Conservation (phyloP, 768 basidiomycete species). For the Xanthoconium stramineum region DNA sequence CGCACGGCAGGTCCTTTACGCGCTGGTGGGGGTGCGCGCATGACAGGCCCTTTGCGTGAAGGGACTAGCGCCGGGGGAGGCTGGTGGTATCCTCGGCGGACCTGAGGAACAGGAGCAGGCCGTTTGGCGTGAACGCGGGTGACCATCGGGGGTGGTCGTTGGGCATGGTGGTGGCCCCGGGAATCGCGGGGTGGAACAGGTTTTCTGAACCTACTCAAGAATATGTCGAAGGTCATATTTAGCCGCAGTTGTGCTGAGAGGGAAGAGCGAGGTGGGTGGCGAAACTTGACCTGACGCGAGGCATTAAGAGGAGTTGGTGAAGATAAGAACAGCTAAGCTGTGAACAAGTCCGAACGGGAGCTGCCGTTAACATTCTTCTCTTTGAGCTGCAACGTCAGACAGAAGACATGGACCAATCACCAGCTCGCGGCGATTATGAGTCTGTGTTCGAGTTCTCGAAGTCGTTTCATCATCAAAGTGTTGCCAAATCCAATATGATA, state of each 20-base stretch:
- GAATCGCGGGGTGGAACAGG: conserved; percentile 13
- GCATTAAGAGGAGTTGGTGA: conserved; percentile 26
- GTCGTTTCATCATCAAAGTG: conserved; percentile 29
- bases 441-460: conserved; percentile 27
- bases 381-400: conserved; percentile 25
- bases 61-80: conserved; percentile 3
- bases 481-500: conserved; percentile 18
- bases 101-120: conserved; percentile 13
- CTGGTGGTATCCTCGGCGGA: conserved; percentile 19
- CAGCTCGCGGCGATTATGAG: conserved; percentile 24
- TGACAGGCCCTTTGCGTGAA: conserved; percentile 18
- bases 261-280: conserved; percentile 8
- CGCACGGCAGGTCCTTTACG: conserved; percentile 19
- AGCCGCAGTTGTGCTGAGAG: conserved; percentile 9
- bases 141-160: conserved; percentile 13
- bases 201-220: conserved; percentile 23
- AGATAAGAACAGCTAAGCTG: conserved; percentile 29
- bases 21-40: conserved; percentile 6
- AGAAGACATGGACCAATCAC: conserved; percentile 28
- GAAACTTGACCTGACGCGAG: conserved; percentile 13
- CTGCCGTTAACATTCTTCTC: conserved; percentile 27
- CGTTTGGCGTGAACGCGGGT: conserved; percentile 19
- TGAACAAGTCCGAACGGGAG: conserved; percentile 24
- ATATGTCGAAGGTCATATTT: conserved; percentile 28
- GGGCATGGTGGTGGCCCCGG: conserved; percentile 12